phyloP scores from a whole-genome alignment of 1,139 yeast species.

The Saccharomyces uvarum region DNA sequence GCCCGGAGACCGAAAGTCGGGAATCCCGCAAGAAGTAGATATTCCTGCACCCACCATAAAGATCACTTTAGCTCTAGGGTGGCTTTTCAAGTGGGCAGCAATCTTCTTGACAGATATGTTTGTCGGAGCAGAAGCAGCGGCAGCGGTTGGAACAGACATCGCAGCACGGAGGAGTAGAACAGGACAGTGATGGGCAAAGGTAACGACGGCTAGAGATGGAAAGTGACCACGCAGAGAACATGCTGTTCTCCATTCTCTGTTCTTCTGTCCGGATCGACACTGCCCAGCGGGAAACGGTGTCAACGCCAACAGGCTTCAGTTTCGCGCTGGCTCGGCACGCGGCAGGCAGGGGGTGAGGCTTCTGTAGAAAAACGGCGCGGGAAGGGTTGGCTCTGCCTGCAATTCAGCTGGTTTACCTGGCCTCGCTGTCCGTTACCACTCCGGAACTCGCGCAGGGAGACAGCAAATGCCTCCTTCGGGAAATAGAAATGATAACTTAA shows the following conservation, averaged over 20 bases:
- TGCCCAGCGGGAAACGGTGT: neutral
- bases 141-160: neutral
- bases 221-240: no score
- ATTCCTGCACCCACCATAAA: conserved; percentile 81
- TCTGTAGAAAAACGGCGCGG: neutral
- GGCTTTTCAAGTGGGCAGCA: conserved; percentile 17
- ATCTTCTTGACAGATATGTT: conserved; percentile 11
- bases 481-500: neutral
- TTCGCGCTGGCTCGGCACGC: neutral
- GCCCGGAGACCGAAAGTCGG: conserved; percentile 86
- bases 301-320: neutral
- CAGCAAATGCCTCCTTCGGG: neutral
- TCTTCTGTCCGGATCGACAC: neutral
- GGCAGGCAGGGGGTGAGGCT: neutral
- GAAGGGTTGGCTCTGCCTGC: neutral
- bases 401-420: neutral
- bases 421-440: neutral
- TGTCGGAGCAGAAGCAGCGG: neutral
- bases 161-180: neutral
- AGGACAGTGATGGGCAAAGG: neutral
- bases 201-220: neutral
- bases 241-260: neutral
- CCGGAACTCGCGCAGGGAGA: conserved; percentile 1
- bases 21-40: conserved; percentile 88
- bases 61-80: conserved; percentile 29